Conservation (phyloP, 2,329 filamentous ascomycete genomes). For the Trichoderma polysporum region DNA sequence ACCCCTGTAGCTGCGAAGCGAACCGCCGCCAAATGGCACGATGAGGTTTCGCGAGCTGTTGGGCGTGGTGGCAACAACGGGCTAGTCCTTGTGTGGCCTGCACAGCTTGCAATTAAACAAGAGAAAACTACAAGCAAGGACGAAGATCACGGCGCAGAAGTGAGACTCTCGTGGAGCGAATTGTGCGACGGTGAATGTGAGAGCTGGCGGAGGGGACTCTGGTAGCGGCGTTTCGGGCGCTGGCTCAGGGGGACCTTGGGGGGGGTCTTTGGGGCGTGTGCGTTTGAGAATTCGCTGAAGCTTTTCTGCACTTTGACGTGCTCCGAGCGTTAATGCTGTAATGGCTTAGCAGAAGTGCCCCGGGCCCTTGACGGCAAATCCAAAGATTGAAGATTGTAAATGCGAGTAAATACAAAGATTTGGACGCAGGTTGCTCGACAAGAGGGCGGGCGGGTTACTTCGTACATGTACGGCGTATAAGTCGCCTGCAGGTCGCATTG, state of each 20-base stretch:
- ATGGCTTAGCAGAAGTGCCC: background rate
- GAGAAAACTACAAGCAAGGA: background rate
- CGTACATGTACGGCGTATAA: background rate
- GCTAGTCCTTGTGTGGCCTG: background rate
- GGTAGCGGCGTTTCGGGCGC: conserved; percentile 22
- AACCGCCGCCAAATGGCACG: conserved; percentile 1
- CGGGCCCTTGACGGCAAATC: background rate
- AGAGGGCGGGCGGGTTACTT: background rate
- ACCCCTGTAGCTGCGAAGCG: conserved; percentile 16
- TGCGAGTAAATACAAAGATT: background rate
- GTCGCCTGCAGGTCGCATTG: background rate
- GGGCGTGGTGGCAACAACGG: background rate
- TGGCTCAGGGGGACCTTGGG: conserved; percentile 7
- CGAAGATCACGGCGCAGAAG: background rate
- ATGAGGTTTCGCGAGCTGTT: background rate
- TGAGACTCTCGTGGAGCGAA: conserved; percentile 13
- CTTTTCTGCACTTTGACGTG: background rate
- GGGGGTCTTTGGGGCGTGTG: conserved; percentile 7
- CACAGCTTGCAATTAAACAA: background rate
- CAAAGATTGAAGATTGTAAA: background rate
- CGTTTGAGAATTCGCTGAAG: conserved; percentile 11
- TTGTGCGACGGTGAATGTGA: conserved; percentile 24
- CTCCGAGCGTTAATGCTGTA: background rate
- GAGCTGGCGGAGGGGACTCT: conserved; percentile 20
- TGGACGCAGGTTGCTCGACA: background rate